Evolutionary conservation across 176 grass and related monocot genomes (phyloP), one percentile per base, ranked within the genome.

Genomic region (Avena eriantha): DNA sequence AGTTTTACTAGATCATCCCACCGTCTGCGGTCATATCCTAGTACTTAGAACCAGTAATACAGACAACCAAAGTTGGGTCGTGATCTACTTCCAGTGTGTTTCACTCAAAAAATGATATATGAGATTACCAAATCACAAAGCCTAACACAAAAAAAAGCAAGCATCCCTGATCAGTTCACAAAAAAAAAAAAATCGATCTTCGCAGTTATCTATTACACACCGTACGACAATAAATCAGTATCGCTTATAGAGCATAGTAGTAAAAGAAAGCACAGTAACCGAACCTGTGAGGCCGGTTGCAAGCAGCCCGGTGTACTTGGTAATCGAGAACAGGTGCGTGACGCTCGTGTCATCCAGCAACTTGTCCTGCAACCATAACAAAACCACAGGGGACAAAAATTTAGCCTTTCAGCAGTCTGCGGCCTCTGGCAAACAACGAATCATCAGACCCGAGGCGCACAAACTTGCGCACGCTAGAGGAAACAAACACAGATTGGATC

Each of bases 251-350:
- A 39, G 77, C 16, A 78, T 7, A 35, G 10, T 1, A 51, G 4
- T 34, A 18, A 29, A 77, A 9, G n/a, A 60, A 69, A 34, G 47
- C 72, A 69, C 23, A 63, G 46, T 26, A 87, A 67, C 1, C 61
- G 83, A 84, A 95, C 97, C 97, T 96, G 94, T 96, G 61, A 96
- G 93, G 71, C 97, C 97, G 29, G 97, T 99, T n/a, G 97, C 97
- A 33, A 99, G 84, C 82, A 99, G 84, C 45, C 97, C 97, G 58
- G 92, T 74, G 39, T 87, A 93, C 82, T 99, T 93, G 8, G 97
- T 99, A 50, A 99, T 93, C 23, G 90, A 83, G 85, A 96, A 96
- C 26, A 99, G 74, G 80, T 99, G 94, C 0, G 93, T 91, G 79
- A 99, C 92, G 75, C 97, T 99, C 22, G 85, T 90, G 70, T 99